phyloP scores from a whole-genome alignment of 2,329 filamentous ascomycete species.

The Mariannaea sp. region DNA sequence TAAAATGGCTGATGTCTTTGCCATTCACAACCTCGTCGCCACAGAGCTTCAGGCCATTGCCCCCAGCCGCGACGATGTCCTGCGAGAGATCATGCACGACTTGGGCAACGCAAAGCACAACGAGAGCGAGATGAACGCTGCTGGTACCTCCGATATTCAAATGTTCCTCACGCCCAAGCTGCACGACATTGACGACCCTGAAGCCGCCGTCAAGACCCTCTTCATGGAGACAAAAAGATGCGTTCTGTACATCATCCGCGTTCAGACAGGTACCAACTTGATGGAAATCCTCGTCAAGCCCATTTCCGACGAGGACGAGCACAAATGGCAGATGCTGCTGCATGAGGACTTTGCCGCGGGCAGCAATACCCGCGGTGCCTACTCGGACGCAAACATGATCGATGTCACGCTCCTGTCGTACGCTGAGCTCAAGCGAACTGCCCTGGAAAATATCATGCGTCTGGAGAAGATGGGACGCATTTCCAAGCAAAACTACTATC shows the following conservation, averaged over 20 bases:
- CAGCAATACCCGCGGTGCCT: slow-evolving; percentile 77
- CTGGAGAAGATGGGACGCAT: slow-evolving; percentile 89
- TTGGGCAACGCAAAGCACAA: slow-evolving; percentile 96
- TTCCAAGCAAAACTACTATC: slow-evolving; percentile 88
- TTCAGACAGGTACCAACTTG: slow-evolving; percentile 90
- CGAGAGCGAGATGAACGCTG: slow-evolving; percentile 87
- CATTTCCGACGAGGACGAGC: slow-evolving; percentile 83
- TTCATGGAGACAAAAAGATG: slow-evolving; percentile 99
- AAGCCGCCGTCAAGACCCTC: slow-evolving; percentile 86
- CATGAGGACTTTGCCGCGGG: slow-evolving; percentile 76
- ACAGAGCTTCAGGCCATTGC: slow-evolving; percentile 79
- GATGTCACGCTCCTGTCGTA: slow-evolving; percentile 92
- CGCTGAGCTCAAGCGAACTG: slow-evolving; percentile 88
- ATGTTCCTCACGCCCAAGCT: slow-evolving; percentile 89
- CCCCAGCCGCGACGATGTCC: slow-evolving; percentile 79
- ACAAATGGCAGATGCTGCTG: slow-evolving; percentile 82
- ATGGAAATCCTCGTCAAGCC: slow-evolving; percentile 94
- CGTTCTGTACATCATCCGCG: slow-evolving; percentile 94
- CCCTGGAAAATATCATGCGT: slow-evolving; percentile 89
- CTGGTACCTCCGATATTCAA: slow-evolving; percentile 86
- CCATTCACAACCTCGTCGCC: slow-evolving; percentile 87
- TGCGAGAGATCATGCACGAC: slow-evolving; percentile 91
- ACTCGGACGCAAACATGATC: slow-evolving; percentile 84
- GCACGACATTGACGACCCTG: slow-evolving; percentile 88
- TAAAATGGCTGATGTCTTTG: slow-evolving; percentile 97